Evolutionary conservation across 192 early-diverging fungal species (phyloP).

Genomic region (Coemansia sp.): DNA sequence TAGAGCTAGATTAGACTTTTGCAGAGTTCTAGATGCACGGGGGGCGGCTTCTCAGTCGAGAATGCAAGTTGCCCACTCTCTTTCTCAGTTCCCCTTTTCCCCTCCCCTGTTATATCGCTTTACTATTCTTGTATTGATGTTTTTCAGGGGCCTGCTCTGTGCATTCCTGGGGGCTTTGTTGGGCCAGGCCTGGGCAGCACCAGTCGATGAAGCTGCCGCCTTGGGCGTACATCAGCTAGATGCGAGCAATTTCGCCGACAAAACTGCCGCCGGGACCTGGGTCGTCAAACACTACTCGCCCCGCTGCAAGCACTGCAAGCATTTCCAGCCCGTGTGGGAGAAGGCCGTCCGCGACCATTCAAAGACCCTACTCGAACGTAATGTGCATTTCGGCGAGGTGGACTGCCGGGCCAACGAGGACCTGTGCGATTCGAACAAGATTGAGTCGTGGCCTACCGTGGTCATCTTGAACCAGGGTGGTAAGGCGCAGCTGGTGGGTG

Average conservation of each 20-base stretch:
- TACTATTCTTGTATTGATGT: slow-evolving; percentile 3
- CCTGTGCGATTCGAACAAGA: slow-evolving; percentile 54
- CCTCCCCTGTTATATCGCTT: not conserved
- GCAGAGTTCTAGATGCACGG: not conserved
- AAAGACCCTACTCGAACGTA: slow-evolving; percentile 12
- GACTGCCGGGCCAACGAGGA: slow-evolving; percentile 59
- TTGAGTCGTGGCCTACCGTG: slow-evolving; percentile 54
- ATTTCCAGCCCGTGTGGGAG: slow-evolving; percentile 74
- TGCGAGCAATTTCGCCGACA: slow-evolving; percentile 43
- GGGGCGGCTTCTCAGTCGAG: no score
- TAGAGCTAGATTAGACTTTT: slow-evolving; percentile 4
- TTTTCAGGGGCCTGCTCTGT: no score
- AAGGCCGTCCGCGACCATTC: slow-evolving; percentile 49
- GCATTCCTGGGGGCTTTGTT: no score
- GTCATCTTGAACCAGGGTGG: slow-evolving; percentile 45
- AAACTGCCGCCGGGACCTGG: slow-evolving; percentile 57
- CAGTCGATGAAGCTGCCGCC: slow-evolving; percentile 17
- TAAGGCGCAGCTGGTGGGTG: slow-evolving; percentile 17
- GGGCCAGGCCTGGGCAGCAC: no score
- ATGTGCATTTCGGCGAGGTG: slow-evolving; percentile 64
- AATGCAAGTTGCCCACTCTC: no score
- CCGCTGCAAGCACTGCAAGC: slow-evolving; percentile 74
- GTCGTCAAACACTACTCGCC: slow-evolving; percentile 85
- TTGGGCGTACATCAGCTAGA: no score
- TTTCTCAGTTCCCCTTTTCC: no score